Percentiles rank a stretch among this genome's conserved stretches.
Evolutionary conservation across 805 yeast genomes (phyloP).

Genomic region (Novakomyces olei): DNA sequence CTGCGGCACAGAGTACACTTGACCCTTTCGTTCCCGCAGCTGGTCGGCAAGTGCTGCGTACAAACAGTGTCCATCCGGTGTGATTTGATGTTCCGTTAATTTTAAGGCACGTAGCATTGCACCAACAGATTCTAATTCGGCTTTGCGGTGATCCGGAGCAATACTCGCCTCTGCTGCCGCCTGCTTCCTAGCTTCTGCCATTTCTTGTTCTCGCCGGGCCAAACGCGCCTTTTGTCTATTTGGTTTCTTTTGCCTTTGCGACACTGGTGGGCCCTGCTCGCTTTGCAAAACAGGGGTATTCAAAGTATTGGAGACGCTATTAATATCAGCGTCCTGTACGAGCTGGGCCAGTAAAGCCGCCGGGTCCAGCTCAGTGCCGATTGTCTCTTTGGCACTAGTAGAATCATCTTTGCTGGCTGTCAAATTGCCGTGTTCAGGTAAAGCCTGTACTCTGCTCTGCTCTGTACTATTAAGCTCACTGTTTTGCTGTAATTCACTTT

Average conservation of each 20-base stretch:
- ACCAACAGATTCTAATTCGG: constrained; percentile 48
- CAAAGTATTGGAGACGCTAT: too few relatives aligned
- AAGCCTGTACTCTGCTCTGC: too few relatives aligned
- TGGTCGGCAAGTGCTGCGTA: constrained; percentile 77
- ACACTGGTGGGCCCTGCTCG: too few relatives aligned
- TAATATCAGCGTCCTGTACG: too few relatives aligned
- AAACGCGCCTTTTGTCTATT: constrained; percentile 71
- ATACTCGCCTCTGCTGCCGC: constrained; percentile 49
- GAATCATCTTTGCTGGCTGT: too few relatives aligned
- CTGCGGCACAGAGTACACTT: constrained; percentile 22
- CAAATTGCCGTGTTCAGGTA: too few relatives aligned
- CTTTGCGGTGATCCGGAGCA: constrained; percentile 43
- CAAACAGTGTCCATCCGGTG: constrained; percentile 86
- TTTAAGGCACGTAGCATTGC: constrained; percentile 10
- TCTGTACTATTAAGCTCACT: too few relatives aligned
- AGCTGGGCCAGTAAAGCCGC: too few relatives aligned
- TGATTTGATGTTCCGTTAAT: constrained; percentile 8
- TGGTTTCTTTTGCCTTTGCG: constrained; percentile 29
- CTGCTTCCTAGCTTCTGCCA: constrained; percentile 36
- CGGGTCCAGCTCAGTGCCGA: too few relatives aligned
- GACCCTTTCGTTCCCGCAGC: constrained; percentile 29
- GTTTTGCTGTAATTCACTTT: too few relatives aligned
- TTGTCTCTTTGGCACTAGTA: too few relatives aligned
- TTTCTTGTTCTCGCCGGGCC: constrained; percentile 52
- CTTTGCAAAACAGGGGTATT: too few relatives aligned